Conservation (phyloP, 2,329 filamentous ascomycete genomes). For the Penicillium sp. region DNA sequence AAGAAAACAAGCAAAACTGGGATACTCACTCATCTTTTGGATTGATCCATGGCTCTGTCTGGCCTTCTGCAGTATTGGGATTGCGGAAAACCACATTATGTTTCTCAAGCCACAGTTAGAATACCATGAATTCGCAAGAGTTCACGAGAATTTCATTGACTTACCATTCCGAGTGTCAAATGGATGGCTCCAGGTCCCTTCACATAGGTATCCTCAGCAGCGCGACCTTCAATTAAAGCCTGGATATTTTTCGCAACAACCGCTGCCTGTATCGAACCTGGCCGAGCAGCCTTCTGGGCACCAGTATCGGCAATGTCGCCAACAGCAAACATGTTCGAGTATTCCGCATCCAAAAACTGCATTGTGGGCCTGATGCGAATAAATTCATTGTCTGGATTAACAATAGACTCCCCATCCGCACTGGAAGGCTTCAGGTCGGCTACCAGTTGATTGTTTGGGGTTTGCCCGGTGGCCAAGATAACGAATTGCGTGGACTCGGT, state of each 20-base stretch:
- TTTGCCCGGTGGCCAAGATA: constrained; percentile 51
- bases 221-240: constrained; percentile 32
- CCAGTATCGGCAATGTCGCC: constrained; percentile 41
- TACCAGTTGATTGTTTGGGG: constrained; percentile 47
- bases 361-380: constrained; percentile 35
- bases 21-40: constrained; percentile 34
- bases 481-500: constrained; percentile 40
- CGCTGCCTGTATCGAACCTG: constrained; percentile 32
- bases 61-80: constrained; percentile 34
- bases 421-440: constrained; percentile 28
- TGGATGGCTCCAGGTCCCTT: constrained; percentile 36
- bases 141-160: constrained; percentile 1
- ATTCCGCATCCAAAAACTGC: constrained; percentile 34
- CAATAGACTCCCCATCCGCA: constrained; percentile 18
- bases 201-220: constrained; percentile 26
- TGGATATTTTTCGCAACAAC: constrained; percentile 37
- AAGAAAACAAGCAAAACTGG: neutral
- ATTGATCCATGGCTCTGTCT: constrained; percentile 36
- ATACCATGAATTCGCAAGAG: neutral
- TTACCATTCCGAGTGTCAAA: constrained; percentile 36
- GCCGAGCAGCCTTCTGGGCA: constrained; percentile 36
- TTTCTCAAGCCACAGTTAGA: constrained; percentile 26
- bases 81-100: constrained; percentile 41
- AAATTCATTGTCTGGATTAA: constrained; percentile 38
- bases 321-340: constrained; percentile 35